These are phyloP conservation scores for Xylariaceae sp. DNA, from an alignment of 2,329 filamentous ascomycete genomes.

Conservation along the genomic window DNA sequence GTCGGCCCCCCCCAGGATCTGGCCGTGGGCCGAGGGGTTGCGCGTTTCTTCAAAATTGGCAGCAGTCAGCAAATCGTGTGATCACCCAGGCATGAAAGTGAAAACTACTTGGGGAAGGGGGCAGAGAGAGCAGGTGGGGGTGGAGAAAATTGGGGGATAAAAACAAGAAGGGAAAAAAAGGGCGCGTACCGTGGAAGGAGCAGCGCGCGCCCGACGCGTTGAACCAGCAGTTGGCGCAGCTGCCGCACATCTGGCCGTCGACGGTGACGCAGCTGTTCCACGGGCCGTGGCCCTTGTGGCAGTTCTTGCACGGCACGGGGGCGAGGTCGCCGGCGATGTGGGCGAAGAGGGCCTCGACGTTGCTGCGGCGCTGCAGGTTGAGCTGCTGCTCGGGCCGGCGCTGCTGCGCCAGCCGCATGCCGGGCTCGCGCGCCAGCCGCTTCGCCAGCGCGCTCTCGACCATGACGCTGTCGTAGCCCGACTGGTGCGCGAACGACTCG, in stretches of 20 bases:
- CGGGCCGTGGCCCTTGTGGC: conserved; percentile 51
- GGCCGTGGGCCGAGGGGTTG: conserved; percentile 30
- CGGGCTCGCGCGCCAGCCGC: conserved; percentile 41
- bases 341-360: conserved; percentile 51
- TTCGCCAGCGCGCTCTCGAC: conserved; percentile 49
- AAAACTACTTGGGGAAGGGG: no score
- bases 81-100: no score
- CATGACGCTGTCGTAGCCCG: conserved; percentile 38
- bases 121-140: no score
- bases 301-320: conserved; percentile 48
- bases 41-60: no score
- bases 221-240: conserved; percentile 57
- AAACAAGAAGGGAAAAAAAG: no score
- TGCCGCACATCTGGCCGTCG: conserved; percentile 53
- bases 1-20: conserved; percentile 22
- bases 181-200: conserved; percentile 51
- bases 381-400: conserved; percentile 46
- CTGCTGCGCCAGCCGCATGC: conserved; percentile 43
- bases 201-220: conserved; percentile 53
- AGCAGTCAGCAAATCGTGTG: no score
- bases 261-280: conserved; percentile 54
- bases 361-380: conserved; percentile 50
- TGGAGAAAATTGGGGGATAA: no score
- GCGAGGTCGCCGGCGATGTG: conserved; percentile 47
- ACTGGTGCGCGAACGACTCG: conserved; percentile 37